A percentile compares a stretch with the other conserved stretches of the same genome.
These are phyloP conservation scores for Isochrysis galbana DNA, from an alignment of 78 protist genomes.

Conservation along the genomic window DNA sequence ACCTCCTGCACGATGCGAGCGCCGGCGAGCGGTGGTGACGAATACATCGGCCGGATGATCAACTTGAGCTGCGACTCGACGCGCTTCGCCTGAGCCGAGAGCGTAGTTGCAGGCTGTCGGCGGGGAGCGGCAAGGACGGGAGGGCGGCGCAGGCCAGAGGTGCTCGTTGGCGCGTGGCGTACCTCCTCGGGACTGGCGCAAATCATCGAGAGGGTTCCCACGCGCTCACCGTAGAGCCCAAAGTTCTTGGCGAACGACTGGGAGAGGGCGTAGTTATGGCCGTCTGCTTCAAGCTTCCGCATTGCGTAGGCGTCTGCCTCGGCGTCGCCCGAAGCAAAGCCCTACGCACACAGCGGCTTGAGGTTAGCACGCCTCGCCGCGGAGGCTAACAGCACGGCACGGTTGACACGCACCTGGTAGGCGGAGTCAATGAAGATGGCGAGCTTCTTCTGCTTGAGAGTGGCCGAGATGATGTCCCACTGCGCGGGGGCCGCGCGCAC, in stretches of 20 bases:
- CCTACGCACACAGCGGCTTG: no score
- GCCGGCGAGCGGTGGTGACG: slow-evolving; percentile 96
- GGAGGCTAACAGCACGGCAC: no score
- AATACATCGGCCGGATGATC: slow-evolving; percentile 89
- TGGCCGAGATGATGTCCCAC: neutral
- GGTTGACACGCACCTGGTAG: no score
- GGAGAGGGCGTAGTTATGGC: slow-evolving; percentile 23
- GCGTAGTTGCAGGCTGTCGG: no score
- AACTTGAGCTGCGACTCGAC: slow-evolving; percentile 83
- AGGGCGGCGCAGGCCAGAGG: no score
- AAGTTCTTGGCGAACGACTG: slow-evolving; percentile 95
- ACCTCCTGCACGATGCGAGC: slow-evolving; percentile 87
- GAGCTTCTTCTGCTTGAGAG: no score
- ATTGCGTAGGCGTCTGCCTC: slow-evolving; percentile 86
- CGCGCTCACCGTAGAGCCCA: slow-evolving; percentile 94
- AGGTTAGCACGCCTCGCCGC: slow-evolving; percentile 8
- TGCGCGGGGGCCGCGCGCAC: no score
- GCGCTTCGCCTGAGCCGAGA: slow-evolving; percentile 48
- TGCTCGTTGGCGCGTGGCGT: no score
- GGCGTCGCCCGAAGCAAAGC: slow-evolving; percentile 95
- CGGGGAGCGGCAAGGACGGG: no score
- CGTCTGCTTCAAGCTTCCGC: slow-evolving; percentile 56
- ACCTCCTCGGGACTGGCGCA: neutral
- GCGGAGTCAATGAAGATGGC: slow-evolving; percentile 90
- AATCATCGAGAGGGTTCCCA: slow-evolving; percentile 54